Evolutionary conservation across 805 yeast species (phyloP), one percentile per base, ranked within the genome.

Genomic region (Candida nanaspora): DNA sequence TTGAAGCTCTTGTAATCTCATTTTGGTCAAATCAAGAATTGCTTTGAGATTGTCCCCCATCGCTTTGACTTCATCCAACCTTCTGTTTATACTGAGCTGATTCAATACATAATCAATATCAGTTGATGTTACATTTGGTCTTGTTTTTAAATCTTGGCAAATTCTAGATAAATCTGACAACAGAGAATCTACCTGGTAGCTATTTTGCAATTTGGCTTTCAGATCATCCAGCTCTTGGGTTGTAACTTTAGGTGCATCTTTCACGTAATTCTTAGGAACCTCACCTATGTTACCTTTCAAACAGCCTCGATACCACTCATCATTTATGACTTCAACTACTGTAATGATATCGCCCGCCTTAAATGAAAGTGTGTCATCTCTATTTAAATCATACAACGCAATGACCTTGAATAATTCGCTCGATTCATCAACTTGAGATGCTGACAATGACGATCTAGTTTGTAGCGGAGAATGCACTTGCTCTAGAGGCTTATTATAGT

Each of bases 261-360:
- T 74, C 1, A 93, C 98, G 55, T 93, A 91, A 57, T 91, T 91
- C 43, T 86, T 72, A 0, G 98, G 98, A 61, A 91, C 88, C 13
- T 93, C 82, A 16, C 98, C 98, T 38, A 79, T 70, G 41, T 72
- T 73, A 1, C 96, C 96, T 41, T 75, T 71, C 39, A 91, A 63
- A 6, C 91, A 76, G 14, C 98, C 98, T 49, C 86, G 74, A 82
- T 96, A 86, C 98, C 98, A 91, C 55, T 91, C 98, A 46, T 86
- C 72, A 58, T 88, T 89, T 6, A 85, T 95, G 14, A 82, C 72
- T 51, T 89, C 98, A 28, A 89, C 69, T 1, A 93, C 95, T 1
- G 82, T 81, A 37, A 91, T 89, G 13, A 86, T 69, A 56, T 91
- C 98, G 32, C 96, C 97, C 52, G 80, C 80, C 38, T 79, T 69